These are phyloP conservation scores for Fusarium torulosum DNA, from an alignment of 2,329 filamentous ascomycete species.

Conservation along the genomic window DNA sequence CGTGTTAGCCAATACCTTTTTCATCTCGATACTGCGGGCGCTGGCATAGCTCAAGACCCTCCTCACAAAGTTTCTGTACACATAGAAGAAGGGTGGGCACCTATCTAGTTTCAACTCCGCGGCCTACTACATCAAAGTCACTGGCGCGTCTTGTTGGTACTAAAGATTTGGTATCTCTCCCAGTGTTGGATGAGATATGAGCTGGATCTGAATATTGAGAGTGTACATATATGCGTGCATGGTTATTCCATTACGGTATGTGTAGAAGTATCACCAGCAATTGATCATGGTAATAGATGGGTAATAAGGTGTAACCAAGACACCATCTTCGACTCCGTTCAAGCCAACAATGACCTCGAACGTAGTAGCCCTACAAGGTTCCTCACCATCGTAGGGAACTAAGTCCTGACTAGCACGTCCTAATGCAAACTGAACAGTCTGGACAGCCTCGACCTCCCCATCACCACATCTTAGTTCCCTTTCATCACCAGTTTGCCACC, in stretches of 20 bases:
- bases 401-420: not conserved
- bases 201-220: not conserved
- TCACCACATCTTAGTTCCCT: constrained; percentile 10
- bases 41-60: constrained; percentile 11
- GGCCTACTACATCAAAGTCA: constrained; percentile 3
- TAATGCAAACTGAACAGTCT: constrained; percentile 1
- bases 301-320: not conserved
- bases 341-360: constrained; percentile 1
- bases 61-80: constrained; percentile 6
- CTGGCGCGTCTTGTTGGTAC: not conserved
- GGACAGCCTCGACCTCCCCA: constrained; percentile 4
- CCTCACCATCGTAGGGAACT: not conserved
- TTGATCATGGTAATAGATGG: not conserved
- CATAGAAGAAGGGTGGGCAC: not conserved
- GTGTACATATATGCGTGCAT: not conserved
- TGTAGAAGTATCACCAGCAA: not conserved
- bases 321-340: not conserved
- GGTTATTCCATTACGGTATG: not conserved
- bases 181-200: not conserved
- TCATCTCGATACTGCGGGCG: constrained; percentile 27
- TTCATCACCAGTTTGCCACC: constrained; percentile 35
- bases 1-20: constrained; percentile 11
- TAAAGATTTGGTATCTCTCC: not conserved
- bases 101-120: constrained; percentile 1
- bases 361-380: not conserved